Base-by-base conservation (phyloP, 257 asterid species). In the Ilex asprella region DNA sequence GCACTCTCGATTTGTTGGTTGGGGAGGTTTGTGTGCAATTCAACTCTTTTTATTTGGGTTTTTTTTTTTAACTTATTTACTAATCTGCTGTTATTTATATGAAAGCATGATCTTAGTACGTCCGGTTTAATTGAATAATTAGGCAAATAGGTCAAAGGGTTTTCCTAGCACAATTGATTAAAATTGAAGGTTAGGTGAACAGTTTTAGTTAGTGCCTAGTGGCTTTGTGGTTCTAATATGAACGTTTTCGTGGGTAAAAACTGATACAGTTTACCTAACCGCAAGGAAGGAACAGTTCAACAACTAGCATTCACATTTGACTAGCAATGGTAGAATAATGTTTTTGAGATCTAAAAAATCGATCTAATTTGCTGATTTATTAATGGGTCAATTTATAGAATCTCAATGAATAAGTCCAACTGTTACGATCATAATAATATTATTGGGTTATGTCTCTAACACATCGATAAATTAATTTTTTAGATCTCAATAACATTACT, bases 241-340 rank as follows among this genome's bases (percentile, higher is more conserved):
- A 10, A 52, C 50, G 27, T 21, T 21, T 21, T 21, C 27, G 27
- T 21, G 27, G 27, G 27, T 21, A 21, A 21, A 63, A 61, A 41
- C 56, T 39, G 16, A 14, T 46, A 61, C 64, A 51, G 75, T 59
- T 70, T 65, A 70, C 75, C 75, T 63, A 70, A 63, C 70, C 12
- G 30, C 9, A 39, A 31, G 30, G 16, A 10, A 53, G 35, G 39
- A 64, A 62, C 58, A 56, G 75, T 62, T 70, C 62, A 70, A 60
- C 75, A 31, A 70, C 75, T 53, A 21, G 27, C 27, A 21, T 21
- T 21, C 27, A 21, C 27, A 21, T 21, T 21, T 21, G 27, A 21
- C 27, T 21, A 21, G 27, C 27, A 21, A 1, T 21, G 27, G 1
- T 1, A 21, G 27, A 21, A 21, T 21, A 21, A 21, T 21, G 1